A percentile compares a stretch with the other conserved stretches of the same genome.
These are phyloP conservation scores for Clonostachys sp. DNA, from an alignment of 2,329 filamentous ascomycete genomes.

Conservation along the genomic window DNA sequence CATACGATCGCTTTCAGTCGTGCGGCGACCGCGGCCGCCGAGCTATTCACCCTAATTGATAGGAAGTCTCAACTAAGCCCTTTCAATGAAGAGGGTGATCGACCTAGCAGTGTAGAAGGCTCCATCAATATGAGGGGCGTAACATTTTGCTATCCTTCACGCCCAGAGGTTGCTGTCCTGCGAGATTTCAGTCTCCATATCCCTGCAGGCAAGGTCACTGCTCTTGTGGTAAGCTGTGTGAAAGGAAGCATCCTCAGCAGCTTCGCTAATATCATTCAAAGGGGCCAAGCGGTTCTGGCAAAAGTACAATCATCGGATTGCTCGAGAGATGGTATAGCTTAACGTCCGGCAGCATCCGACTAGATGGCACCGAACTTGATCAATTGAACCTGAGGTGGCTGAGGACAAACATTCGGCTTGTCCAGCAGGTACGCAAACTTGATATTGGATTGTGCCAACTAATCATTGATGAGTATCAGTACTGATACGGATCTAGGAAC, in stretches of 20 bases:
- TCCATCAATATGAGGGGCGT: not conserved
- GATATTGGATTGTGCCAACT: too few relatives aligned
- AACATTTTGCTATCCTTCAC: not conserved
- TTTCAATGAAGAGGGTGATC: conserved; percentile 58
- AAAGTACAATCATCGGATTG: not conserved
- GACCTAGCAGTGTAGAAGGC: not conserved
- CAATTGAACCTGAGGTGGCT: conserved; percentile 33
- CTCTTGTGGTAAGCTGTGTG: conserved; percentile 49
- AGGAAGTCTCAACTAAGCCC: not conserved
- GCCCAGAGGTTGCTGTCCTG: conserved; percentile 52
- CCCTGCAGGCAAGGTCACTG: conserved; percentile 54
- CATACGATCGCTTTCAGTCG: not conserved
- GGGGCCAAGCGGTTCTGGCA: not conserved
- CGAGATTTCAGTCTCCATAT: conserved; percentile 48
- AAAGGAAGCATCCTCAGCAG: too few relatives aligned
- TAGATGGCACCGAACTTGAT: conserved; percentile 20
- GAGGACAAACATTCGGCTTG: conserved; percentile 35
- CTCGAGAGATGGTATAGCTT: not conserved
- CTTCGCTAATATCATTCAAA: not conserved
- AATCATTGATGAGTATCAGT: too few relatives aligned
- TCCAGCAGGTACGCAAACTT: conserved; percentile 15
- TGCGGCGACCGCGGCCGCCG: not conserved
- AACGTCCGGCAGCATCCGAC: not conserved
- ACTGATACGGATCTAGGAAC: conserved; percentile 20
- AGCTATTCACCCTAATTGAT: not conserved